Base-by-base conservation (phyloP, 2,329 filamentous ascomycete genomes). In the Seiridium cupressi region DNA sequence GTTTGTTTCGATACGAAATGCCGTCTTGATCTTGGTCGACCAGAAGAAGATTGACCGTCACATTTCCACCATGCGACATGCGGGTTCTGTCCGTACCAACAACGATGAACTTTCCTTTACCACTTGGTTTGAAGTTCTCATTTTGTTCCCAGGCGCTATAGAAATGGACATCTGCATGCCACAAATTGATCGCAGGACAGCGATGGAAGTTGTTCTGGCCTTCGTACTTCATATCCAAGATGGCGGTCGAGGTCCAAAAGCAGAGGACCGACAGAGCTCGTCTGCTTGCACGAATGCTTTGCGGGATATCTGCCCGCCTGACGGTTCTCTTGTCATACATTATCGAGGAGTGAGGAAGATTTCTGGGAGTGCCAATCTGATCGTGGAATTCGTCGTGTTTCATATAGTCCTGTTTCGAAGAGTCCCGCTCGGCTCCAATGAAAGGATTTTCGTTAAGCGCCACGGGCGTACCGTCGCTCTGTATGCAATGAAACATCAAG, bases 61-160 rank as follows among this genome's bases (percentile, higher is more conserved):
- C 40, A 26, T 36, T 8, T 11, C 55, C 55, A 8, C 55, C 55
- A 36, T 47, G 55, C 8, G 42, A 10, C 44, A 48, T 46, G 18
- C 55, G 40, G 3, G 18, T 48, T 40, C 26, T 3, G 8, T 46
- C 18, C 8, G 40, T 48, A 13, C 55, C 55, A 26, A 57, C n/a
- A 34, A 57, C 55, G 44, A 57, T 48, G 55, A 57, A 48, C 26
- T 48, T 57, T 18, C 55, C 55, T 42, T 35, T 18, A n/a, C 51
- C 51, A 40, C 44, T 47, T 36, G 31, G 44, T 40, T 6, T 48
- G 40, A 34, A 57, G 10, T 34, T 9, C 4, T 38, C 18, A 40
- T 57, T 32, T 11, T 48, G 7, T 9, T 48, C 55, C 55, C 55
- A 57, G 3, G 9, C 40, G 40, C 55, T 26, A n/a, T 35, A 32